These are phyloP conservation scores for Pythium oligandrum DNA, from an alignment of 352 stramenopile species.

Conservation along the genomic window DNA sequence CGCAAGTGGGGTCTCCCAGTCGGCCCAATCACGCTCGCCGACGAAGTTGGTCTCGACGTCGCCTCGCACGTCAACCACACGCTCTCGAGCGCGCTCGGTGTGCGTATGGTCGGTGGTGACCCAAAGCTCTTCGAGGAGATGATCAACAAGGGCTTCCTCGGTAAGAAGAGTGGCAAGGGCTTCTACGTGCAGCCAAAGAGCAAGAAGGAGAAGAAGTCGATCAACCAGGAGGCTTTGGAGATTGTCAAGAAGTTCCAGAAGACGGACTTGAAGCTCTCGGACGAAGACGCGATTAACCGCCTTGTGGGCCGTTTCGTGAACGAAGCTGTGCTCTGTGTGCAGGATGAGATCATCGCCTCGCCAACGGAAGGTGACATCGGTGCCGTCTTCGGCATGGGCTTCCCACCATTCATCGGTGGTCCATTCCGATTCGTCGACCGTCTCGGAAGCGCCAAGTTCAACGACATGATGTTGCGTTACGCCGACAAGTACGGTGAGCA, in stretches of 20 bases:
- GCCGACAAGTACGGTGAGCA: slow-evolving; percentile 94
- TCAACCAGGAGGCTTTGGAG: slow-evolving; percentile 85
- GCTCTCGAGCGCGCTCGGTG: slow-evolving; percentile 93
- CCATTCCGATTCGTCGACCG: slow-evolving; percentile 96
- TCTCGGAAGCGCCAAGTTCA: slow-evolving; percentile 91
- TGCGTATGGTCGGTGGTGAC: slow-evolving; percentile 92
- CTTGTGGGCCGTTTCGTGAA: slow-evolving; percentile 96
- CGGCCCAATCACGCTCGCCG: slow-evolving; percentile 94
- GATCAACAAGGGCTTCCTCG: slow-evolving; percentile 94
- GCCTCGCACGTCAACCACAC: slow-evolving; percentile 91
- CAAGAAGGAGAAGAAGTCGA: slow-evolving; percentile 89
- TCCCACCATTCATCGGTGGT: slow-evolving; percentile 96
- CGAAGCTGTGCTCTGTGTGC: slow-evolving; percentile 95
- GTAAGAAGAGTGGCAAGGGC: slow-evolving; percentile 96
- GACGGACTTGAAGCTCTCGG: slow-evolving; percentile 67
- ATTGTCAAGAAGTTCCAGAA: slow-evolving; percentile 82
- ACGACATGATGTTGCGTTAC: slow-evolving; percentile 95
- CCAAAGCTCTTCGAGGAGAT: slow-evolving; percentile 93
- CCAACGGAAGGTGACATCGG: slow-evolving; percentile 97
- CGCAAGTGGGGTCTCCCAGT: slow-evolving; percentile 97
- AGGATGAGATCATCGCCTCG: slow-evolving; percentile 97
- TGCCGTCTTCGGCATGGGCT: slow-evolving; percentile 98
- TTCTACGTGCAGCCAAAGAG: slow-evolving; percentile 95
- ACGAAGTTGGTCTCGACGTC: slow-evolving; percentile 98
- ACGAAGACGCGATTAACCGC: slow-evolving; percentile 90